phyloP scores from a whole-genome alignment of 108 stramenopile species.

The Cyclotella choctawhatcheeana region DNA sequence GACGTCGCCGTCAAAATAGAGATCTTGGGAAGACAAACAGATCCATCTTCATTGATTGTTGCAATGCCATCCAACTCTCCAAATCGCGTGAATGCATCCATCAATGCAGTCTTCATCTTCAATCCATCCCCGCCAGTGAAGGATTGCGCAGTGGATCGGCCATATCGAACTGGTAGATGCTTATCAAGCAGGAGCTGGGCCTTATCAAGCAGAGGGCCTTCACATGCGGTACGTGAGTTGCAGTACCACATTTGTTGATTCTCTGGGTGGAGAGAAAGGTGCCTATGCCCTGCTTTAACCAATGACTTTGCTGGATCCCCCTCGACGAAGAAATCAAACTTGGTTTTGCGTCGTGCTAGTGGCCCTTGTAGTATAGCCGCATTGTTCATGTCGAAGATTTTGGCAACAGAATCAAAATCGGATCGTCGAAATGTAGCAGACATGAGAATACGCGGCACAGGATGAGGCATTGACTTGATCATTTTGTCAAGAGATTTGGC shows the following conservation, averaged over 20 bases:
- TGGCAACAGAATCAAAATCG: neutral
- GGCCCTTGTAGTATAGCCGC: neutral
- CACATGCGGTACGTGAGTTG: neutral
- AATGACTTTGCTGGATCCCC: neutral
- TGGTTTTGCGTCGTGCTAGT: neutral
- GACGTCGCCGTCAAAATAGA: neutral
- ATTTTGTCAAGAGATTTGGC: neutral
- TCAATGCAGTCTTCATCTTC: neutral
- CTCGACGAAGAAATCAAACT: neutral
- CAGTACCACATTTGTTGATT: neutral
- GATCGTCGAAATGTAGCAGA: neutral
- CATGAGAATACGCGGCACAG: neutral
- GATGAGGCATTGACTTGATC: neutral
- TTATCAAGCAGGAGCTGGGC: neutral
- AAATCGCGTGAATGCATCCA: neutral
- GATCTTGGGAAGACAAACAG: conserved; percentile 4
- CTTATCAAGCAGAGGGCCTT: neutral
- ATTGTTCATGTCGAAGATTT: neutral
- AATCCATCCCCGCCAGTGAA: conserved; percentile 2
- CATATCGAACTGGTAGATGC: neutral
- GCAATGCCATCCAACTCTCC: neutral
- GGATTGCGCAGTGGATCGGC: neutral
- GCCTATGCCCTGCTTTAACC: neutral
- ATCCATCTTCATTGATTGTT: neutral
- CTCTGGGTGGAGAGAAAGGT: neutral